Percentiles rank a stretch among this genome's conserved stretches.
Conservation (phyloP, 495 filamentous ascomycete species). For the Penicillium atrosanguineum region DNA sequence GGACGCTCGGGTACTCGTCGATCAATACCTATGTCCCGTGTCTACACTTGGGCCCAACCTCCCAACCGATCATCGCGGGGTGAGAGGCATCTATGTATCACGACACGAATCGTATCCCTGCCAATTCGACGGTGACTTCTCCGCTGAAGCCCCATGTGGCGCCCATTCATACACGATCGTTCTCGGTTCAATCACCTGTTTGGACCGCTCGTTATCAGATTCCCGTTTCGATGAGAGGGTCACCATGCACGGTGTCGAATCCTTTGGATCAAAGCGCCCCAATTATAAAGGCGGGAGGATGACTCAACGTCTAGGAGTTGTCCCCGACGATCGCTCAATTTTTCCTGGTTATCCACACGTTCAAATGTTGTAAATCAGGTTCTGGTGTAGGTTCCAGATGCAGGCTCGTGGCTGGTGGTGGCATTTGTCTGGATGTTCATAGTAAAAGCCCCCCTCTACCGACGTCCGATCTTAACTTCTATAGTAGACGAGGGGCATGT, state of each 20-base stretch:
- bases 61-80: conserved; percentile 1
- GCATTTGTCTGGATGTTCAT: neutral
- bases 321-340: neutral
- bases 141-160: neutral
- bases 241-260: neutral
- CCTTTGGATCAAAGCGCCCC: neutral
- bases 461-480: neutral
- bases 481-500: neutral
- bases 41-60: neutral
- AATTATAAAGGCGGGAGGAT: neutral
- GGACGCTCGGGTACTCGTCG: conserved; percentile 11
- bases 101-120: neutral
- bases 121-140: neutral
- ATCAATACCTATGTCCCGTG: conserved; percentile 13
- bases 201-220: conserved; percentile 8
- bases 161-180: neutral
- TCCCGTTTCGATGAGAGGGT: neutral
- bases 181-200: conserved; percentile 6
- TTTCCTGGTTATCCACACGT: neutral
- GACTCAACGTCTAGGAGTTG: neutral
- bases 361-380: neutral
- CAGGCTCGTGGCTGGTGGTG: neutral
- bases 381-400: neutral
- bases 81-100: neutral
- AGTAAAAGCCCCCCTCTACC: neutral